phyloP scores from a whole-genome alignment of 345 rosid species.

The Eucalyptus pumila region DNA sequence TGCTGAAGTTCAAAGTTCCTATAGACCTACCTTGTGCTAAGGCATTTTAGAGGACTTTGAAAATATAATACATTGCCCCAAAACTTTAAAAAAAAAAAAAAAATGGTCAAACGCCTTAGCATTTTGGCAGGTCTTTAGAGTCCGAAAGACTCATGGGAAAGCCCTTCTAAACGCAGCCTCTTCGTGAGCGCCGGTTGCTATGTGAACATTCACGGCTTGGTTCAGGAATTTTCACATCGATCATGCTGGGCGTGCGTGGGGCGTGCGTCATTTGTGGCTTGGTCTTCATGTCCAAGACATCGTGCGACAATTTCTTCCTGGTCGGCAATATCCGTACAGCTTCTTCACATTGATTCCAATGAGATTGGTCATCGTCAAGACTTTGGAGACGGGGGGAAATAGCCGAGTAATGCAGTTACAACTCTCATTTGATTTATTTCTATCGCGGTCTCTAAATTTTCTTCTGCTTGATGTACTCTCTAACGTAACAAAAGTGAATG shows the following conservation, averaged over 20 bases:
- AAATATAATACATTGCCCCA: not conserved
- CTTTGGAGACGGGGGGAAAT: too few species aligned
- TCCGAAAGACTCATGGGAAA: not conserved
- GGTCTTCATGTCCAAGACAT: not conserved
- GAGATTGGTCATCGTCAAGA: not conserved
- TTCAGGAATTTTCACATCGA: not conserved
- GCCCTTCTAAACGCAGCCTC: not conserved
- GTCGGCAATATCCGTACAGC: not conserved
- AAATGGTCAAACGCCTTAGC: not conserved
- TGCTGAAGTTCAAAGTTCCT: not conserved
- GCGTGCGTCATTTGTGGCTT: not conserved
- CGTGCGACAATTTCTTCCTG: not conserved
- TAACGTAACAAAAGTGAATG: not conserved
- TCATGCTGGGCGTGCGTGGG: not conserved
- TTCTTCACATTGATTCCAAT: not conserved
- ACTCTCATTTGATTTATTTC: not conserved
- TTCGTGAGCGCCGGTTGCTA: not conserved
- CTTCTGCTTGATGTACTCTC: too few species aligned
- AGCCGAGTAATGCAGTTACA: not conserved
- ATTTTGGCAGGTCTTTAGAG: not conserved
- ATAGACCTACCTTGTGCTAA: not conserved
- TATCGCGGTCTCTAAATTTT: not conserved
- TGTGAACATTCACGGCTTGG: not conserved
- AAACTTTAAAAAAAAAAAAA: not conserved
- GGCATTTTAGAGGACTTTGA: not conserved